These are phyloP conservation scores for Dioszegia crocea DNA, from an alignment of 768 basidiomycete genomes.

Conservation along the genomic window DNA sequence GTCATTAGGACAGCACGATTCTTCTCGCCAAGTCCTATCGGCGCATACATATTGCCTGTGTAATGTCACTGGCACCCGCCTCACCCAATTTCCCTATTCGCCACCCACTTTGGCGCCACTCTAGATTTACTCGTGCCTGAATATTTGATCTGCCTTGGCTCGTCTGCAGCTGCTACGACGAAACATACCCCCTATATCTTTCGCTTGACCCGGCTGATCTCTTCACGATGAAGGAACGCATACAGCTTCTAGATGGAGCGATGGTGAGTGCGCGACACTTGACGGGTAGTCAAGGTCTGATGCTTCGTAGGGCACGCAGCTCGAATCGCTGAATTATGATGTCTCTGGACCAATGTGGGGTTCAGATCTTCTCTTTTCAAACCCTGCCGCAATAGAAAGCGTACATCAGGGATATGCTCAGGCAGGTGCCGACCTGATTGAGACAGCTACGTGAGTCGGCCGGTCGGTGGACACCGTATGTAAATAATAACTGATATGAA, in stretches of 20 bases:
- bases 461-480: neutral
- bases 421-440: conserved; percentile 64
- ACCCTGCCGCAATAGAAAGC: conserved; percentile 58
- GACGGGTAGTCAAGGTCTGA: neutral
- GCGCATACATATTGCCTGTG: no score
- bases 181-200: no score
- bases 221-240: neutral
- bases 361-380: conserved; percentile 58
- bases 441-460: conserved; percentile 62
- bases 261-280: neutral
- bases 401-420: conserved; percentile 63
- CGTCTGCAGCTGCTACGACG: no score
- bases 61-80: no score
- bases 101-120: no score
- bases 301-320: conserved; percentile 39
- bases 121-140: no score
- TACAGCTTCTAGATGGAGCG: conserved; percentile 1
- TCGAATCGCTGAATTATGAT: conserved; percentile 31
- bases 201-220: no score
- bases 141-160: no score
- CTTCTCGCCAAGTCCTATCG: no score
- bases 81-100: no score
- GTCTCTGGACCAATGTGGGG: conserved; percentile 64
- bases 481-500: conserved; percentile 8
- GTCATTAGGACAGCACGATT: no score